Evolutionary conservation across 2,329 filamentous ascomycete species (phyloP), one percentile per base, ranked within the genome.

Genomic region (Trichoderma harzianum): DNA sequence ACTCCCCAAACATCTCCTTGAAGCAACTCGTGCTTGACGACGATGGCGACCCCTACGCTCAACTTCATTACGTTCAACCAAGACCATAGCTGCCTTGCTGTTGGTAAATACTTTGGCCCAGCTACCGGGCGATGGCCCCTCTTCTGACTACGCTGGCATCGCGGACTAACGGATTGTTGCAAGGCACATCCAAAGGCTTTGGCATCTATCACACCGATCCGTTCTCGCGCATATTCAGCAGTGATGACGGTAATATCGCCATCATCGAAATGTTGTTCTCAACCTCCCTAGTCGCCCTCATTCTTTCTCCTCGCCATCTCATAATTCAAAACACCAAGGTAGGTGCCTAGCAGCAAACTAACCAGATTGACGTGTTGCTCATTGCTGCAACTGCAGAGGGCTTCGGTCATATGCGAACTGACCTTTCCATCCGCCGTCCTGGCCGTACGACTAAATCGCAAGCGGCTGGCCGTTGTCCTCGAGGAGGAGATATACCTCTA

Each of bases 51-150:
- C 75, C 91, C 92, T 81, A 85, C 90, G 63, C 94, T 98, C 86
- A 99, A 99, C 83, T 99, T 97, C 84, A 94, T 99, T 78, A 98
- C 95, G 55, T 99, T 98, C 84, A 99, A 99, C 83, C 96, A 99
- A 86, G 96, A 99, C 86, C 94, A 97, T 85, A 97, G 93, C 87
- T 95, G 95, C 82, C 88, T 99, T 75, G 95, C 95, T 84, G 95
- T 99, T 77, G 95, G 94, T 94, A 86, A 79, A 91, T 83, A 55
- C 61, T 24, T n/a, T 36, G 63, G 47, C 64, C 18, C 58, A 18
- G 34, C 34, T 26, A 21, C n/a, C 18, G 21, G 26, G 36, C 21
- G 26, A 32, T 58, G 55, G 26, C 43, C 43, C 28, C 30, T 61
- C 26, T 11, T 43, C 36, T 32, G 36, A 24, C 28, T 32, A 8